Evolutionary conservation across 2,329 filamentous ascomycete species (phyloP).

Genomic region (Fusarium newnesense): DNA sequence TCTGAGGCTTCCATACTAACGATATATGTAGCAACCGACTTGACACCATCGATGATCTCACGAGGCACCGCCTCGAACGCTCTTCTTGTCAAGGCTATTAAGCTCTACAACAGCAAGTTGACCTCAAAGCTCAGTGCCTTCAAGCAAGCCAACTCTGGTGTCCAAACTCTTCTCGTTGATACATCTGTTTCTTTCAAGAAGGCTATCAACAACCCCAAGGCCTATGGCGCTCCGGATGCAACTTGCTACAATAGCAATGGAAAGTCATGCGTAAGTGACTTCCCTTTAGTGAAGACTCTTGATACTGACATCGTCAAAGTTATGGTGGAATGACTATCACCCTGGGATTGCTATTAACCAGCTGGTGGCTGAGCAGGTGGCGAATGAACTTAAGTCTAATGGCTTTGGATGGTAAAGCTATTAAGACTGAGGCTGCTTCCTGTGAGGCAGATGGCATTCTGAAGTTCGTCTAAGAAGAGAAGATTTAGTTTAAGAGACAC

Average conservation of each 20-base stretch:
- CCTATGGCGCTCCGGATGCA: constrained; percentile 55
- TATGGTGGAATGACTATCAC: constrained; percentile 59
- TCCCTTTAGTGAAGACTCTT: accelerated
- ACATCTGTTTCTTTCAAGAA: constrained; percentile 54
- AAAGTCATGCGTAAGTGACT: constrained; percentile 49
- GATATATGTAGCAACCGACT: constrained; percentile 49
- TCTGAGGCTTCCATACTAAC: neutral
- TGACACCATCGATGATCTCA: constrained; percentile 50
- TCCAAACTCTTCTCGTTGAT: constrained; percentile 52
- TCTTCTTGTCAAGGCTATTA: constrained; percentile 49
- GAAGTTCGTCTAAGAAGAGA: accelerated
- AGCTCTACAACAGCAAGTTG: constrained; percentile 52
- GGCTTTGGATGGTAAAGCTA: constrained; percentile 8
- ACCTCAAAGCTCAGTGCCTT: constrained; percentile 46
- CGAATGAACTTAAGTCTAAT: constrained; percentile 3
- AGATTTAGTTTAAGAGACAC: accelerated
- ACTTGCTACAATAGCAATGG: constrained; percentile 56
- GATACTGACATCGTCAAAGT: constrained; percentile 19
- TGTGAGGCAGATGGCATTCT: accelerated
- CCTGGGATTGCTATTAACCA: constrained; percentile 54
- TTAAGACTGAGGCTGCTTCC: accelerated
- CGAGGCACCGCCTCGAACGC: constrained; percentile 40
- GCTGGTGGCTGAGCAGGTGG: constrained; percentile 53
- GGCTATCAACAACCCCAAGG: constrained; percentile 53
- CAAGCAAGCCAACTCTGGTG: constrained; percentile 47